A percentile compares a stretch with the other conserved stretches of the same genome.
phyloP scores from a whole-genome alignment of 371 early-diverging fungal species.

The Syncephalastrum sp. region DNA sequence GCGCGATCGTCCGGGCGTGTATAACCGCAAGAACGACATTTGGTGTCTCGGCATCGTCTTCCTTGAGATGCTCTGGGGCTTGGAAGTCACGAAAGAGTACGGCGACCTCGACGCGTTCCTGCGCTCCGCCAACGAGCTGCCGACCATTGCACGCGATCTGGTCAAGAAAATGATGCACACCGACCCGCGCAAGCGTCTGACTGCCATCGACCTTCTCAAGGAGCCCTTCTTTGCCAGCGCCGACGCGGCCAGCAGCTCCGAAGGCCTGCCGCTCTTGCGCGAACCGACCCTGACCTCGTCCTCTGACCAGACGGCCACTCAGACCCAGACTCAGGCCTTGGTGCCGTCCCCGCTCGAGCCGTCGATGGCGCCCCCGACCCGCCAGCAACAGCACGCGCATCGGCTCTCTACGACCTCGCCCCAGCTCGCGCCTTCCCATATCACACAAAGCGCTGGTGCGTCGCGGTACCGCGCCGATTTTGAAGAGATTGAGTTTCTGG shows the following conservation, averaged over 20 bases:
- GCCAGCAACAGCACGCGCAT: neutral
- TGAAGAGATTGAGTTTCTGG: conserved; percentile 91
- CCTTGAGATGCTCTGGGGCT: conserved; percentile 75
- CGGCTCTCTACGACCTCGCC: conserved; percentile 2
- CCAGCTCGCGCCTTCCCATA: neutral
- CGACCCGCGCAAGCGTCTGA: conserved; percentile 67
- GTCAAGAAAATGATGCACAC: conserved; percentile 55
- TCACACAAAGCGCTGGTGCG: neutral
- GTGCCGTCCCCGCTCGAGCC: conserved; percentile 6
- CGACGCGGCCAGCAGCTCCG: neutral
- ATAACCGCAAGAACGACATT: conserved; percentile 73
- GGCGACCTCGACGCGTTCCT: conserved; percentile 58
- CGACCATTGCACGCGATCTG: conserved; percentile 45
- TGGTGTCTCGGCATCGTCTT: conserved; percentile 75
- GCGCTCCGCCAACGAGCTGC: conserved; percentile 47
- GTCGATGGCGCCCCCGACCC: conserved; percentile 1
- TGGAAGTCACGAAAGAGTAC: conserved; percentile 55
- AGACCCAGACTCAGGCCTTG: conserved; percentile 1
- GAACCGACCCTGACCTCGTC: neutral
- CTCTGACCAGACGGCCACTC: neutral
- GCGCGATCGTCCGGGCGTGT: conserved; percentile 53
- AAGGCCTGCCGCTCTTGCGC: neutral
- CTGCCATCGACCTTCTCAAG: conserved; percentile 68
- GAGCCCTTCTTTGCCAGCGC: conserved; percentile 56
- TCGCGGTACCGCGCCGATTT: conserved; percentile 82